A percentile compares a stretch with the other conserved stretches of the same genome.
phyloP scores from a whole-genome alignment of 2,329 filamentous ascomycete species.

The Ophiostoma sp. region DNA sequence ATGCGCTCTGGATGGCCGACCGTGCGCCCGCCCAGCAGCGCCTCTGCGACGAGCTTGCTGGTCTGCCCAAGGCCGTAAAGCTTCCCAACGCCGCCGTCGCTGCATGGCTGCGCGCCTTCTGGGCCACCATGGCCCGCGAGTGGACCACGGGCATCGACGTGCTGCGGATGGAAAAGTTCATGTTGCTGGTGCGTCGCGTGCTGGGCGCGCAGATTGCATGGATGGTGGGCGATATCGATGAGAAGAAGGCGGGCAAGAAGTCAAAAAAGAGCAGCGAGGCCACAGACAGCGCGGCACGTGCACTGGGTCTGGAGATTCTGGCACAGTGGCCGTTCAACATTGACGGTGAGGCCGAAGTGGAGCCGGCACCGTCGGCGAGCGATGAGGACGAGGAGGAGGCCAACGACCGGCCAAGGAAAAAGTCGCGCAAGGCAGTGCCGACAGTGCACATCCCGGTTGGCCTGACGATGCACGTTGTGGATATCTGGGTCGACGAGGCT shows the following conservation, averaged over 20 bases:
- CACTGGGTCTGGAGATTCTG: constrained; percentile 46
- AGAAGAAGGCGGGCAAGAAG: constrained; percentile 32
- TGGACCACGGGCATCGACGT: constrained; percentile 71
- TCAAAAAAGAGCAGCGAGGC: constrained; percentile 28
- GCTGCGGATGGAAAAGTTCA: constrained; percentile 86
- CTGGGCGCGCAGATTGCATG: constrained; percentile 67
- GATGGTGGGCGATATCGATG: constrained; percentile 37
- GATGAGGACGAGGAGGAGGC: constrained; percentile 37
- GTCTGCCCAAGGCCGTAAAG: constrained; percentile 46
- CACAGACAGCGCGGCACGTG: constrained; percentile 32
- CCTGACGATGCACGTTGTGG: constrained; percentile 79
- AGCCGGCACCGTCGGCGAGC: constrained; percentile 40
- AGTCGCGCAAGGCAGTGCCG: constrained; percentile 34
- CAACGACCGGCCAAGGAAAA: constrained; percentile 41
- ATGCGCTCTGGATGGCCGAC: constrained; percentile 92
- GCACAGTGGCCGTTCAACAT: constrained; percentile 44
- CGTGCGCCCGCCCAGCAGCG: constrained; percentile 83
- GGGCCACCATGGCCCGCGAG: constrained; percentile 67
- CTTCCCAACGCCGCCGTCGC: constrained; percentile 52
- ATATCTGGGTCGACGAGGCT: constrained; percentile 74
- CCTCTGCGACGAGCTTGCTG: constrained; percentile 75
- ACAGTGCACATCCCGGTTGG: constrained; percentile 69
- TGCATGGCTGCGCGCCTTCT: constrained; percentile 64
- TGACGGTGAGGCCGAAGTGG: constrained; percentile 38
- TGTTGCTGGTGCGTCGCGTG: constrained; percentile 78